phyloP scores from a whole-genome alignment of 2,329 filamentous ascomycete genomes.

The Orbilia ellipsospora region DNA sequence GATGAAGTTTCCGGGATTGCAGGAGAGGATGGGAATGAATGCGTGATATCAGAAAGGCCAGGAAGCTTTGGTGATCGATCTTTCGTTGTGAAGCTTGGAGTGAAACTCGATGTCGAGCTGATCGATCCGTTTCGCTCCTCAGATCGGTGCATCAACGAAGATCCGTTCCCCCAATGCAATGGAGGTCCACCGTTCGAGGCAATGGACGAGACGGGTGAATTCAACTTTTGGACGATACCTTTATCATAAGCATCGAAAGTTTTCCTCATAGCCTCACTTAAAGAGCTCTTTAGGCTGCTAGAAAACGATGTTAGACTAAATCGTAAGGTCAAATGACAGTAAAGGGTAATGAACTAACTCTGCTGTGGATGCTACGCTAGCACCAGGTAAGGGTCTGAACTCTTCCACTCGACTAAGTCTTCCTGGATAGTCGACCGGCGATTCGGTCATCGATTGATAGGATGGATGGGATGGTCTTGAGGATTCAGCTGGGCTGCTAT shows the following conservation, averaged over 20 bases:
- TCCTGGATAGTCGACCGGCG: conserved; percentile 24
- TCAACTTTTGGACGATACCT: conserved; percentile 50
- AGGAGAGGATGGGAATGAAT: conserved; percentile 44
- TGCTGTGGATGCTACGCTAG: conserved; percentile 44
- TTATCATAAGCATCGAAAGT: conserved; percentile 54
- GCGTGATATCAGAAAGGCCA: conserved; percentile 44
- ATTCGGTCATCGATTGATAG: conserved; percentile 21
- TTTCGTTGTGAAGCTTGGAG: conserved; percentile 35
- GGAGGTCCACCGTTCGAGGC: conserved; percentile 35
- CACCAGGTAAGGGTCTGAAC: conserved; percentile 26
- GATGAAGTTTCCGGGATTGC: conserved; percentile 45
- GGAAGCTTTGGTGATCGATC: conserved; percentile 52
- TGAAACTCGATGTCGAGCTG: conserved; percentile 46
- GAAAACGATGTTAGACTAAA: conserved; percentile 18
- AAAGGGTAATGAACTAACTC: conserved; percentile 26
- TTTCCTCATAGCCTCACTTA: conserved; percentile 53
- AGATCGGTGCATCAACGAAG: conserved; percentile 40
- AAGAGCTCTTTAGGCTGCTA: conserved; percentile 49
- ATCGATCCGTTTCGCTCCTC: conserved; percentile 50
- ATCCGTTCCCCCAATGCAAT: conserved; percentile 32
- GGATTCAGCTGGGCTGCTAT: conserved; percentile 24
- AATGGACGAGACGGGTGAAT: conserved; percentile 42
- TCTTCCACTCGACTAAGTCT: conserved; percentile 34
- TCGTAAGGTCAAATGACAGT: neutral
- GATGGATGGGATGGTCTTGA: conserved; percentile 21